Evolutionary conservation across 805 yeast species (phyloP).

Genomic region (Ascoidea tarda): DNA sequence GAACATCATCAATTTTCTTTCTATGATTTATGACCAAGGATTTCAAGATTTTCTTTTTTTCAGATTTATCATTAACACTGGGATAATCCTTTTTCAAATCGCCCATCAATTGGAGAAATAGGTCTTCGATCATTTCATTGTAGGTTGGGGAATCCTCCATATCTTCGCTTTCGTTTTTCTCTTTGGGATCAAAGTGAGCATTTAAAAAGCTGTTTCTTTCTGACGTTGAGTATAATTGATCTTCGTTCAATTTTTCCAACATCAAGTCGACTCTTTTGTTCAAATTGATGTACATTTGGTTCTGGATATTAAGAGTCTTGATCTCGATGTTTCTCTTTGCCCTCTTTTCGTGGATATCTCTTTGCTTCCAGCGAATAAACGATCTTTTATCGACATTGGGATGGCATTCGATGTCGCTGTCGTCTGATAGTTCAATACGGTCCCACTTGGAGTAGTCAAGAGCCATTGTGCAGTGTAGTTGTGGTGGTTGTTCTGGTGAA

Average conservation of each 20-base stretch:
- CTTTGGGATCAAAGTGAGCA: conserved; percentile 39
- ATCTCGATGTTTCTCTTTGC: conserved; percentile 68
- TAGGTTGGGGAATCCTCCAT: conserved; percentile 46
- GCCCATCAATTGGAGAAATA: conserved; percentile 60
- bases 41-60: conserved; percentile 23
- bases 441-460: conserved; percentile 98
- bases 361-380: conserved; percentile 91
- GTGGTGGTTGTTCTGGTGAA: background rate
- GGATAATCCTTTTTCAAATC: conserved; percentile 35
- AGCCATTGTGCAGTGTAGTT: conserved; percentile 32
- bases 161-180: conserved; percentile 33
- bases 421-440: conserved; percentile 88
- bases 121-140: conserved; percentile 86
- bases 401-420: conserved; percentile 93
- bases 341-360: conserved; percentile 92
- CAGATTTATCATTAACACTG: conserved; percentile 17
- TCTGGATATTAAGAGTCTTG: conserved; percentile 58
- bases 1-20: conserved; percentile 51
- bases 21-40: conserved; percentile 40
- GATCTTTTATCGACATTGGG: conserved; percentile 94
- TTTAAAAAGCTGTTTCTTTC: conserved; percentile 28
- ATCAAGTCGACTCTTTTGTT: conserved; percentile 61
- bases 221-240: conserved; percentile 19
- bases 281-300: conserved; percentile 66
- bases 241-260: conserved; percentile 26